A percentile compares a stretch with the other conserved stretches of the same genome.
These are phyloP conservation scores for Russula sp. DNA, from an alignment of 768 basidiomycete genomes.

Conservation along the genomic window DNA sequence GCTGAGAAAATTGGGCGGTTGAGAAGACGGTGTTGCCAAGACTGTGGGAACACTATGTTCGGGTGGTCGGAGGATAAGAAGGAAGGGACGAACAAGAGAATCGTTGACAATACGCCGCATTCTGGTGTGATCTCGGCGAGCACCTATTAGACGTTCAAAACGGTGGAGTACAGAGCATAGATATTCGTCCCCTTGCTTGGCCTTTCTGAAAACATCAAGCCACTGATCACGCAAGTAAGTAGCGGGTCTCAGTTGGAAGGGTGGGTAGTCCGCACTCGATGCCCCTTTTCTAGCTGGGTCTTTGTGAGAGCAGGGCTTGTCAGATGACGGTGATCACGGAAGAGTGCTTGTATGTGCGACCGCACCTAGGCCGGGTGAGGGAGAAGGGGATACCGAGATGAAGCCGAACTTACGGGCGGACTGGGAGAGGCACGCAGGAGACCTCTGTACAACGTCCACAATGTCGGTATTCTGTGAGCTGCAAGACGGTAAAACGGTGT, in stretches of 20 bases:
- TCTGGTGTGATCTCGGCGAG: constrained; percentile 41
- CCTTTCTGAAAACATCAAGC: constrained; percentile 49
- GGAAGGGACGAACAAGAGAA: constrained; percentile 40
- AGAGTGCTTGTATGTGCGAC: constrained; percentile 47
- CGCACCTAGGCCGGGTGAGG: constrained; percentile 40
- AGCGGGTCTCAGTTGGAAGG: background rate
- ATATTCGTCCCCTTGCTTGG: constrained; percentile 45
- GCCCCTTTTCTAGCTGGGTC: constrained; percentile 40
- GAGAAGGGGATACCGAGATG: background rate
- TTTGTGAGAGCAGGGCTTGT: constrained; percentile 49
- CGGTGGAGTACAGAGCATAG: constrained; percentile 42
- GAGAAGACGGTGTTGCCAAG: constrained; percentile 46
- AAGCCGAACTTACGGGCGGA: constrained; percentile 40
- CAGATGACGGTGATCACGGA: constrained; percentile 42
- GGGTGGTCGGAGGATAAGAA: background rate
- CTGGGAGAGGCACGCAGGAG: constrained; percentile 50
- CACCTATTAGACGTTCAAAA: constrained; percentile 51
- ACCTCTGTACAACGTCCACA: constrained; percentile 70
- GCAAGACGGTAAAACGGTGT: constrained; percentile 61
- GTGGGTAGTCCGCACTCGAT: constrained; percentile 41
- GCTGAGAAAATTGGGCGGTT: constrained; percentile 68
- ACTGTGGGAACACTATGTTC: constrained; percentile 32
- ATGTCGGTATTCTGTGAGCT: constrained; percentile 68
- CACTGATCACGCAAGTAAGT: constrained; percentile 35
- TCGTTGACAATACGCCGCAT: constrained; percentile 42